These are phyloP conservation scores for Saccharomyces hybrid DNA, from an alignment of 1,139 yeast species.

Conservation along the genomic window DNA sequence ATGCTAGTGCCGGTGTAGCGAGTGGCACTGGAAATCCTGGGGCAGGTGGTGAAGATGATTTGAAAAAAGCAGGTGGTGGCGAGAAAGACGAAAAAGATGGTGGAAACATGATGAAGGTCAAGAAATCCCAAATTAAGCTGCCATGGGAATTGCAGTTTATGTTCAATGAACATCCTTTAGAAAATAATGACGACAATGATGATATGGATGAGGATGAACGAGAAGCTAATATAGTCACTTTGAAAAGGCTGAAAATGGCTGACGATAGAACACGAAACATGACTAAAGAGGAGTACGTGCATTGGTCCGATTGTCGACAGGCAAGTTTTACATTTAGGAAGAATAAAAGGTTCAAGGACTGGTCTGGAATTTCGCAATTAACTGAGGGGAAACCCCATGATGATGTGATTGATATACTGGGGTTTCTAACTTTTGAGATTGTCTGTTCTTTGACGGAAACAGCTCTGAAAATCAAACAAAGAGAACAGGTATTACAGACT, in stretches of 20 bases:
- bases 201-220: conserved; percentile 70
- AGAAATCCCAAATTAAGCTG: conserved; percentile 70
- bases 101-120: conserved; percentile 56
- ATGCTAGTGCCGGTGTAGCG: conserved; percentile 57
- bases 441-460: conserved; percentile 92
- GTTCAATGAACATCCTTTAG: conserved; percentile 85
- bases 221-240: conserved; percentile 82
- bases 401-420: conserved; percentile 92
- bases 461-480: conserved; percentile 71
- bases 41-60: conserved; percentile 36
- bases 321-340: conserved; percentile 94
- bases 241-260: conserved; percentile 82
- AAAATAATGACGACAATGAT: conserved; percentile 68
- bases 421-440: conserved; percentile 91
- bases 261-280: conserved; percentile 88
- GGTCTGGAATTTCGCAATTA: conserved; percentile 83
- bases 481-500: conserved; percentile 45
- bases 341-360: conserved; percentile 85
- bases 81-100: conserved; percentile 40
- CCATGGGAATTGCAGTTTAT: conserved; percentile 96
- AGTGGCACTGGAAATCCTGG: conserved; percentile 42
- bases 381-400: conserved; percentile 92
- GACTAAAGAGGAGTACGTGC: conserved; percentile 97
- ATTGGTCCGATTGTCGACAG: conserved; percentile 97
- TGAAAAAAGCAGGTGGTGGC: conserved; percentile 32